Percentiles rank a stretch among this genome's conserved stretches.
Evolutionary conservation across 495 filamentous ascomycete species (phyloP).

Genomic region (Darksidea phi): DNA sequence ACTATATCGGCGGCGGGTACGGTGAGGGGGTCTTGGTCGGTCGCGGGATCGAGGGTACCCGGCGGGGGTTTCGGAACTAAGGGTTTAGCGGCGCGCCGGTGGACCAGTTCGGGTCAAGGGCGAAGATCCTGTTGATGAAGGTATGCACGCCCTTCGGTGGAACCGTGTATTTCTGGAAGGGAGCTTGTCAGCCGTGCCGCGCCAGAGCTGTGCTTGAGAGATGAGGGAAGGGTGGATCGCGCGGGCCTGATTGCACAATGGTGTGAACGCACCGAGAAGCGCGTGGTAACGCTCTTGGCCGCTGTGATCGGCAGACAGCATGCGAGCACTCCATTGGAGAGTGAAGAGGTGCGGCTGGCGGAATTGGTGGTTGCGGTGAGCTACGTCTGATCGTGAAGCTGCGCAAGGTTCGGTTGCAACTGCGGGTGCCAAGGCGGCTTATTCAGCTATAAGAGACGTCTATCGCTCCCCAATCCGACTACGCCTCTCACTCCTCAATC

Average conservation of each 20-base stretch:
- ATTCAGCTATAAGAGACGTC: no score
- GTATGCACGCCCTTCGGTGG: constrained; percentile 90
- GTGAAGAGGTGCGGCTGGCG: no score
- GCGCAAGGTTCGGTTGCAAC: no score
- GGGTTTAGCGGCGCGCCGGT: constrained; percentile 90
- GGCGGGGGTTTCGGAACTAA: no score
- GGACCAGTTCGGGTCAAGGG: constrained; percentile 85
- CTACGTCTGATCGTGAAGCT: no score
- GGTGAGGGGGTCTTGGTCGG: constrained; percentile 88
- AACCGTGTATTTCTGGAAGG: constrained; percentile 90
- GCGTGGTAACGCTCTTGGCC: background rate
- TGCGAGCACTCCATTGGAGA: no score
- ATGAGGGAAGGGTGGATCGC: background rate
- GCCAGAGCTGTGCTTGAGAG: background rate
- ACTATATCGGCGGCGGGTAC: constrained; percentile 88
- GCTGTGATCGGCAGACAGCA: background rate
- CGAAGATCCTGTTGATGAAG: constrained; percentile 68
- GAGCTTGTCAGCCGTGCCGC: background rate
- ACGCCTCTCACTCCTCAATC: no score
- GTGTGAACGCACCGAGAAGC: background rate
- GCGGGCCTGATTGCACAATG: background rate
- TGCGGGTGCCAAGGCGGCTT: no score
- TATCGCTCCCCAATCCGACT: no score
- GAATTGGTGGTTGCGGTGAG: no score
- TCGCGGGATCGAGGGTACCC: constrained; percentile 91